Base-by-base conservation (phyloP, 768 basidiomycete genomes). In the Hirschioporus abietinus region DNA sequence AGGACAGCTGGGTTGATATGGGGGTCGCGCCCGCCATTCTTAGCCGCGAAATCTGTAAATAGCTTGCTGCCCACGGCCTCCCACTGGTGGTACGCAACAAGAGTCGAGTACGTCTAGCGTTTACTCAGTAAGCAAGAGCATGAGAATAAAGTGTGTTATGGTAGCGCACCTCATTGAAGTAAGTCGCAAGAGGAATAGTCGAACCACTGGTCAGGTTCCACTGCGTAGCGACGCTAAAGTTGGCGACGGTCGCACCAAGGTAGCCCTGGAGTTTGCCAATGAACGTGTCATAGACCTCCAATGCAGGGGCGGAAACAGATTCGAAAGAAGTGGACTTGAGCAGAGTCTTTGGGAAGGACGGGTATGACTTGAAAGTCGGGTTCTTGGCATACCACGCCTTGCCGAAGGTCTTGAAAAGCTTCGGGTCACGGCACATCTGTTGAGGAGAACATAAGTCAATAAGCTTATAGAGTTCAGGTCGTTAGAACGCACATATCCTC, bases 1-100 rank as follows among this genome's bases (percentile, higher is more conserved):
- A 72, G 66, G 9, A 74, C 74, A 8, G 72, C 72, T 23, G 75
- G 75, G 66, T 76, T 67, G 64, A 76, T 72, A 72, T 75, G 75
- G 1, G 75, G 75, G 60, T 62, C 68, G 1, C 71, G 71, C 15
- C 74, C 74, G 12, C 64, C 71, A 62, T 73, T 65, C 17, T 63
- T 67, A 0, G 72, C 74, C 20, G 66, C 68, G 66, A 67, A 74
- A 65, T 69, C 72, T 7, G 68, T 66, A 58, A 76, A 71, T 71
- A 76, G 75, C 12, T 74, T 72, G 52, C 72, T 70, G 23, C 72
- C 74, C 64, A 76, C 69, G 24, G 72, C 70, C 9, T 65, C 64
- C 58, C 69, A 70, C 66, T 74, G 74, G 66, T 75, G 72, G 23
- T 72, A 64, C 10, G 70, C 68, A 66, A 76, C 73, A 8, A 76